Evolutionary conservation across 768 basidiomycete species (phyloP), one percentile per base, ranked within the genome.

Genomic region (Aureoboletus auriporus): DNA sequence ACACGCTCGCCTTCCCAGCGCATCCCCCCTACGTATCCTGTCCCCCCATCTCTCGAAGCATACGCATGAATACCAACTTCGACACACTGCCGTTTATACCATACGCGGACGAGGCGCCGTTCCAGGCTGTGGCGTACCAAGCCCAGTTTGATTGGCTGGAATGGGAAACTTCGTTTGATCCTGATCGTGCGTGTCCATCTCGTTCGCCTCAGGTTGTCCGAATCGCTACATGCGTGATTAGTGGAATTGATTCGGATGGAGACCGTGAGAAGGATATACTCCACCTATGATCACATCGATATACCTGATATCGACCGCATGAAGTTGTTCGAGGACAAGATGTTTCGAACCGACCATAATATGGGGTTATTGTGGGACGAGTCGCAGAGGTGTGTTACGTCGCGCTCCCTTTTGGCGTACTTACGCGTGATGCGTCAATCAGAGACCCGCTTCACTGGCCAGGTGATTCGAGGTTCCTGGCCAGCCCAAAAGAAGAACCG

Each of bases 241-340:
- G 82, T 62, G 53, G 77, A 79, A 53, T 61, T 77, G 16, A 74
- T 83, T 13, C 69, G 72, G 43, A 56, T 76, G 6, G 76, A 81
- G 60, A 65, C 73, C 7, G 62, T 69, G 8, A 66, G 70, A 16
- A 65, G 74, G 6, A 65, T 83, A 0, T 53, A 68, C 29, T 41
- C 54, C 6, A 40, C 48, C 1, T 50, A 71, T n/a, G 37, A 2
- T 23, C 20, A 52, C 0, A 46, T 80, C 2, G 59, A 65, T 0
- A 53, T 64, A 5, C 41, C 42, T 2, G 67, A 74, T 11, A 71
- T 82, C 13, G 71, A 77, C 35, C 50, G 44, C 9, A 53, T 59
- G 42, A 12, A 47, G 4, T 62, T 71, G n/a, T 56, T 70, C 20
- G 20, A 23, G 20, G 20, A 23, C 20, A 56, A 58, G 47, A 17